phyloP scores from a whole-genome alignment of 2,329 filamentous ascomycete species.

The Botrytis cinerea region DNA sequence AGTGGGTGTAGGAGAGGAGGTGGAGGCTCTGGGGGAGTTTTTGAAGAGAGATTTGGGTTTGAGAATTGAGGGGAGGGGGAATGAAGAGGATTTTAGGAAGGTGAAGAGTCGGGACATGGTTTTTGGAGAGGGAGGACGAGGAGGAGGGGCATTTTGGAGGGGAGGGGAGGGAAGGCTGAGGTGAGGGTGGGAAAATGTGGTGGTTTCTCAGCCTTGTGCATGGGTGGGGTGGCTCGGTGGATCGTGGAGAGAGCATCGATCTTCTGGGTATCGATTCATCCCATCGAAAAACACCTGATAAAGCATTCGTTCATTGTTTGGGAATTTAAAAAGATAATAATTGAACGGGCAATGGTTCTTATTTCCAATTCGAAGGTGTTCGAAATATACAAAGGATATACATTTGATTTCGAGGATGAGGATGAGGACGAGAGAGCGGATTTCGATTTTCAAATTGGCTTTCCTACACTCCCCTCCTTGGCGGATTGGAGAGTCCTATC shows the following conservation, averaged over 20 bases:
- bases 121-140: not conserved
- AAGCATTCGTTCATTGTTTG: not conserved
- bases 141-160: not conserved
- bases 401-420: no score
- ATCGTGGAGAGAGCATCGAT: not conserved
- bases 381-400: no score
- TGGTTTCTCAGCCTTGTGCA: not conserved
- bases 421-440: no score
- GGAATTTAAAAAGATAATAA: not conserved
- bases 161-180: not conserved
- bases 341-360: no score
- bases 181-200: not conserved
- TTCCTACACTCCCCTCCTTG: no score
- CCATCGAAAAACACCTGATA: not conserved
- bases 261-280: not conserved
- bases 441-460: no score
- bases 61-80: not conserved
- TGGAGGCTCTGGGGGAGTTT: not conserved
- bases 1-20: not conserved
- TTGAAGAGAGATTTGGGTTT: not conserved
- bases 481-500: no score
- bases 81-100: not conserved
- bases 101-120: not conserved
- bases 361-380: no score
- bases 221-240: not conserved